phyloP scores from a whole-genome alignment of 352 stramenopile genomes.

The Pythium rhizo-oryzae region DNA sequence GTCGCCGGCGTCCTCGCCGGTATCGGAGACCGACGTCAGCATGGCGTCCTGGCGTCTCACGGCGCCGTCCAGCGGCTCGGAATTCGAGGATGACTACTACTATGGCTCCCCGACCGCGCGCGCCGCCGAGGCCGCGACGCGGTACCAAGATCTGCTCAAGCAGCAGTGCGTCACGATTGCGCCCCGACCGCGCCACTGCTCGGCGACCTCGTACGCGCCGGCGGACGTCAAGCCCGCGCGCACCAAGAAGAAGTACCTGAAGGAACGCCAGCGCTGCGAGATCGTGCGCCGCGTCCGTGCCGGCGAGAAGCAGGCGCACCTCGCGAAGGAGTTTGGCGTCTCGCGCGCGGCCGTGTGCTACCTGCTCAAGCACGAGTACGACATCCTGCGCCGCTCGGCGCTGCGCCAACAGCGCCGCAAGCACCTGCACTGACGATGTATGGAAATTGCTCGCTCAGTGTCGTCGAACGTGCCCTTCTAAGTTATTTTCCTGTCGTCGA shows the following conservation, averaged over 20 bases:
- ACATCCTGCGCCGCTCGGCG: conserved; percentile 42
- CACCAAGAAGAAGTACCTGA: conserved; percentile 73
- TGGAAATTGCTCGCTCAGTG: background rate
- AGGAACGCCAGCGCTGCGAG: conserved; percentile 62
- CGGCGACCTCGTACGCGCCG: conserved; percentile 45
- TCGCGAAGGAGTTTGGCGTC: conserved; percentile 70
- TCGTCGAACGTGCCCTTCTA: background rate
- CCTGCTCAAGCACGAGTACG: conserved; percentile 62
- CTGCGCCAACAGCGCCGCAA: conserved; percentile 19
- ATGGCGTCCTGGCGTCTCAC: background rate
- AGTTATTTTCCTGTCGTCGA: background rate
- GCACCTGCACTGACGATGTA: conserved; percentile 63
- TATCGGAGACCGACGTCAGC: background rate
- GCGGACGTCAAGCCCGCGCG: conserved; percentile 45
- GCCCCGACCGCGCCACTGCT: background rate
- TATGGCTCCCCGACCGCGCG: too few relatives aligned
- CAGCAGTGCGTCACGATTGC: conserved; percentile 16
- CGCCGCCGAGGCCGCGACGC: background rate
- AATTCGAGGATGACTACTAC: background rate
- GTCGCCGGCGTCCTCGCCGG: conserved; percentile 11
- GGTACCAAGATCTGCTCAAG: conserved; percentile 8
- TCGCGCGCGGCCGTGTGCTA: conserved; percentile 67
- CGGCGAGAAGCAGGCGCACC: conserved; percentile 61
- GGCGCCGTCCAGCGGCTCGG: conserved; percentile 5
- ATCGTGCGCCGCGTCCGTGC: conserved; percentile 61